These are phyloP conservation scores for Oenanthe sinensis DNA, from an alignment of 129 eudicot genomes.

Conservation along the genomic window DNA sequence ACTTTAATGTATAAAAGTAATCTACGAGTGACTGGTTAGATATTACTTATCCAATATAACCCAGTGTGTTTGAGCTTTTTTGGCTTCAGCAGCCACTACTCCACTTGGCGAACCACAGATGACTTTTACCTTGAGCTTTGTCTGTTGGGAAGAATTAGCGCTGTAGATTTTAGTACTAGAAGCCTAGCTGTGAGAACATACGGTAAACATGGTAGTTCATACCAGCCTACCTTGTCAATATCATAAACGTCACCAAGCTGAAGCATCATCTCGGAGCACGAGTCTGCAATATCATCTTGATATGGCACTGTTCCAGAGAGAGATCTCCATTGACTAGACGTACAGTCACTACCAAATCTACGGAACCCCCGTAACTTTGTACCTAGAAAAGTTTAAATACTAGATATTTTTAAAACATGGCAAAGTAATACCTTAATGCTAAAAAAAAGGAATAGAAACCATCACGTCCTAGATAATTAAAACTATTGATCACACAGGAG, in stretches of 20 bases:
- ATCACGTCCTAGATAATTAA: background rate
- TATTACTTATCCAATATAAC: constrained; percentile 80
- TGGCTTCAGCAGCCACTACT: constrained; percentile 79
- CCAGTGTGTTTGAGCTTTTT: constrained; percentile 62
- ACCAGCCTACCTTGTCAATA: constrained; percentile 39
- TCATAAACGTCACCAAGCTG: constrained; percentile 46
- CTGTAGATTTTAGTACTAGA: background rate
- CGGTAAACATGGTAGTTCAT: background rate
- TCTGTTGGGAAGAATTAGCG: constrained; percentile 28
- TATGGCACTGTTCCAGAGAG: constrained; percentile 42
- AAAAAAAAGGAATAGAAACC: background rate
- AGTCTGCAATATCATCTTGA: constrained; percentile 55
- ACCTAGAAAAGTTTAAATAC: constrained; percentile 32
- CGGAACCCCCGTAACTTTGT: constrained; percentile 49
- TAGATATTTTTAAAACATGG: background rate
- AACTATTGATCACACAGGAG: background rate
- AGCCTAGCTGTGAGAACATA: background rate
- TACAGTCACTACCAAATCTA: constrained; percentile 52
- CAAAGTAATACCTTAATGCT: background rate
- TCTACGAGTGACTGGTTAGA: background rate
- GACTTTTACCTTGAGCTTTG: constrained; percentile 65
- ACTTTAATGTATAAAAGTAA: constrained; percentile 4
- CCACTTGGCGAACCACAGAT: constrained; percentile 45
- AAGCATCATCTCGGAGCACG: constrained; percentile 59
- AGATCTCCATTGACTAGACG: constrained; percentile 43